phyloP scores from a whole-genome alignment of 345 rosid species.

The Salix udensis region DNA sequence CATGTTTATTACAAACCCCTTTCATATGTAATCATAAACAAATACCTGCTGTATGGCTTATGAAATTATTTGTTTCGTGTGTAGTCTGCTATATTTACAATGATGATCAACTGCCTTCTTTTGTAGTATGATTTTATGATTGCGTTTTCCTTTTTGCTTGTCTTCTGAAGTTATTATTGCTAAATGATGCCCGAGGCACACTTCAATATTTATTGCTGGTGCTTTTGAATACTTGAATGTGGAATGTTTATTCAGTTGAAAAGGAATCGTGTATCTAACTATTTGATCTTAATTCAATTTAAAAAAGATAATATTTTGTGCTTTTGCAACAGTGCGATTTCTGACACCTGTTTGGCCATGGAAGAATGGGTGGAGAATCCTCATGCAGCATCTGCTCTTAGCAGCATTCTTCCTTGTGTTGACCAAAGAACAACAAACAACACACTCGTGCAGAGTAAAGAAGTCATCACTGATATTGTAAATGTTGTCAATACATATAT shows the following conservation, averaged over 20 bases:
- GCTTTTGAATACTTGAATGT: too few species aligned
- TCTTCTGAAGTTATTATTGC: too few species aligned
- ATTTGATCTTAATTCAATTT: neutral
- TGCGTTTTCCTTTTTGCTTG: neutral
- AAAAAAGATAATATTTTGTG: neutral
- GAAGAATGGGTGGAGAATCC: slow-evolving; percentile 92
- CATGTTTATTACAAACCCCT: neutral
- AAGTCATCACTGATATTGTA: slow-evolving; percentile 74
- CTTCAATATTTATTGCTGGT: neutral
- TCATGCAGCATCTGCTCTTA: slow-evolving; percentile 82
- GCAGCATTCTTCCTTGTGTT: slow-evolving; percentile 92
- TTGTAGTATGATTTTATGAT: neutral
- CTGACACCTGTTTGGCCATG: slow-evolving; percentile 93
- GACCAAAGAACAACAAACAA: slow-evolving; percentile 81
- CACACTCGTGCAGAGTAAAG: slow-evolving; percentile 84
- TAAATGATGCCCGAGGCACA: too few species aligned
- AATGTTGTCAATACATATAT: slow-evolving; percentile 74
- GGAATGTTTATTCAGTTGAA: neutral
- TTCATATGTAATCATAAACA: neutral
- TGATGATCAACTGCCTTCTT: neutral
- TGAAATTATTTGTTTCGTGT: neutral
- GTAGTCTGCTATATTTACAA: neutral
- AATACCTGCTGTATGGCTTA: neutral
- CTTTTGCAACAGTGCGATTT: slow-evolving; percentile 51
- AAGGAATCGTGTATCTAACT: neutral